Percentiles rank a stretch among this genome's conserved stretches.
Evolutionary conservation across 1,284 basidiomycete species (phyloP).

Genomic region (Trametes sp.): DNA sequence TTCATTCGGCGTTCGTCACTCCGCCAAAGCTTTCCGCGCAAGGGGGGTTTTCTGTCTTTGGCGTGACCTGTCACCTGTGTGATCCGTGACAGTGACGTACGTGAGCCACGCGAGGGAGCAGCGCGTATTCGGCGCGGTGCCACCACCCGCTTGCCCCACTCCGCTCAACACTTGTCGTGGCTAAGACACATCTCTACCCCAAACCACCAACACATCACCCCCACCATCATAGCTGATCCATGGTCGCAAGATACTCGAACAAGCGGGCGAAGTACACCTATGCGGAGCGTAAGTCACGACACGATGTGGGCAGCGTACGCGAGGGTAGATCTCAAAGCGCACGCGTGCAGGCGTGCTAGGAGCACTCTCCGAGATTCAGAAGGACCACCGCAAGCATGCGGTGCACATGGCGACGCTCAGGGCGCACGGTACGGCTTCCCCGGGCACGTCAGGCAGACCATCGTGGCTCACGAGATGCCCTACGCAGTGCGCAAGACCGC

Average conservation of each 20-base stretch:
- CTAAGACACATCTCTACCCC: slow-evolving; percentile 11
- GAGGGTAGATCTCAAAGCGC: slow-evolving; percentile 6
- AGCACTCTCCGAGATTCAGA: slow-evolving; percentile 53
- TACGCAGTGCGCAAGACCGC: slow-evolving; percentile 56
- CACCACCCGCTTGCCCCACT: slow-evolving; percentile 8
- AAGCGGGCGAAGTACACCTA: slow-evolving; percentile 51
- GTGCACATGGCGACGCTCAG: slow-evolving; percentile 56
- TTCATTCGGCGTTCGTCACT: neutral
- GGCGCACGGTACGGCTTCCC: slow-evolving; percentile 48
- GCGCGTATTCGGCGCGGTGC: slow-evolving; percentile 21
- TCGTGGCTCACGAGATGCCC: slow-evolving; percentile 6
- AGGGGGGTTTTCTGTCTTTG: neutral
- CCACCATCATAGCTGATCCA: slow-evolving; percentile 1
- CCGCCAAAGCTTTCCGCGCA: neutral
- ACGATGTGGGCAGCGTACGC: neutral
- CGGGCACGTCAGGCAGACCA: neutral
- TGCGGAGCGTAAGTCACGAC: slow-evolving; percentile 51
- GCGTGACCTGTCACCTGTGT: neutral
- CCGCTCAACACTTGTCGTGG: slow-evolving; percentile 2
- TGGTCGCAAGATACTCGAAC: slow-evolving; percentile 40
- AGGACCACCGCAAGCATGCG: slow-evolving; percentile 51
- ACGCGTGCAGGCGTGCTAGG: slow-evolving; percentile 50
- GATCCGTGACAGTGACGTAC: slow-evolving; percentile 17
- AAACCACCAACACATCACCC: neutral
- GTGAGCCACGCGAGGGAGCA: slow-evolving; percentile 17